A percentile compares a stretch with the other conserved stretches of the same genome.
Evolutionary conservation across 2,329 filamentous ascomycete species (phyloP).

Genomic region (Phialemonium atrogriseum): DNA sequence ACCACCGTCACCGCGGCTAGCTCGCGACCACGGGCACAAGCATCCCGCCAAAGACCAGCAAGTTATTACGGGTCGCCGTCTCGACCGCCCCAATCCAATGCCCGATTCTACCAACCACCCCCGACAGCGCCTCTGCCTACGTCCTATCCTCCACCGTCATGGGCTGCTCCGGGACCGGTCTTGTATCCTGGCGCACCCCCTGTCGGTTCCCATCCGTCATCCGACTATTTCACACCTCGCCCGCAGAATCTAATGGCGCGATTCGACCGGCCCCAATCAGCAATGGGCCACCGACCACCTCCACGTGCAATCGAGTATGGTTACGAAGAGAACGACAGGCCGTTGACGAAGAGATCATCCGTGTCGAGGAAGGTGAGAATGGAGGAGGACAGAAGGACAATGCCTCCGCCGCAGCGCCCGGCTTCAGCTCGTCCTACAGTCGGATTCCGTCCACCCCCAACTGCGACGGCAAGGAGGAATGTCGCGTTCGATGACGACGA

Average conservation of each 20-base stretch:
- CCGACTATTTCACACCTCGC: conserved; percentile 14
- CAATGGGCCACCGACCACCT: conserved; percentile 25
- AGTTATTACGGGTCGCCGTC: conserved; percentile 26
- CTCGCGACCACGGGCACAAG: conserved; percentile 31
- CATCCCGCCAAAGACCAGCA: conserved; percentile 20
- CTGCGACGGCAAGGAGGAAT: conserved; percentile 15
- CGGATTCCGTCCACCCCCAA: conserved; percentile 20
- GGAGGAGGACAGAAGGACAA: conserved; percentile 35
- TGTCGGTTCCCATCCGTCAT: conserved; percentile 9
- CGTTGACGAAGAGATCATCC: conserved; percentile 19
- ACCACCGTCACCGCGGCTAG: conserved; percentile 19
- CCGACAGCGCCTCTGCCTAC: conserved; percentile 16
- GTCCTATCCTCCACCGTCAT: conserved; percentile 18
- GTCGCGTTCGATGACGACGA: conserved; percentile 28
- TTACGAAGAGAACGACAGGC: conserved; percentile 31
- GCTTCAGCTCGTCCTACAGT: conserved; percentile 17
- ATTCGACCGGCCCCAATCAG: conserved; percentile 25
- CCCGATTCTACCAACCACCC: conserved; percentile 24
- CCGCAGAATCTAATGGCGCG: conserved; percentile 14
- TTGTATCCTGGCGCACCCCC: conserved; percentile 7
- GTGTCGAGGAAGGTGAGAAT: conserved; percentile 29
- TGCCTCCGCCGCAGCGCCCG: conserved; percentile 39
- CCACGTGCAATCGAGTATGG: conserved; percentile 21
- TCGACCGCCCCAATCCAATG: conserved; percentile 27
- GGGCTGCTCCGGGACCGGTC: conserved; percentile 11